Conservation (phyloP, 2,329 filamentous ascomycete species). For the Cercospora berteroae region DNA sequence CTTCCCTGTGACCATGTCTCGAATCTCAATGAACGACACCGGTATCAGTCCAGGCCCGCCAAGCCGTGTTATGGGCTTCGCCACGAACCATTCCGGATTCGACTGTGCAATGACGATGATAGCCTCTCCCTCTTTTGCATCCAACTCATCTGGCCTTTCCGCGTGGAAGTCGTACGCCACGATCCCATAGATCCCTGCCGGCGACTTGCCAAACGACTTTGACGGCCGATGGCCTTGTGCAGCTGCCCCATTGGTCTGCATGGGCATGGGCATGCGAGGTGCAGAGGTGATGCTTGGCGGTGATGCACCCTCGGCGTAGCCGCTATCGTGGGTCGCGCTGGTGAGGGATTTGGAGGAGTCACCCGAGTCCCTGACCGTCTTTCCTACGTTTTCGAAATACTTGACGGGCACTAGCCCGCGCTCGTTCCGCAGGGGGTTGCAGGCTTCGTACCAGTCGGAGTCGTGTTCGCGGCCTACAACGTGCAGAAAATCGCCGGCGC, state of each 20-base stretch:
- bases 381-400: conserved; percentile 89
- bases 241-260: conserved; percentile 28
- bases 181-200: conserved; percentile 85
- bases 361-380: conserved; percentile 85
- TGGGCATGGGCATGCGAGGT: conserved; percentile 28
- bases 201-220: conserved; percentile 51
- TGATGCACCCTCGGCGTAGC: conserved; percentile 65
- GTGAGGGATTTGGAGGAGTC: conserved; percentile 41
- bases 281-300: conserved; percentile 33
- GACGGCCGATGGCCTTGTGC: conserved; percentile 33
- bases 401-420: conserved; percentile 89
- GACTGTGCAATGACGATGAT: conserved; percentile 99
- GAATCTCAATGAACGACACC: conserved; percentile 93
- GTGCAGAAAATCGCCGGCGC: conserved; percentile 95
- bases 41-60: conserved; percentile 94
- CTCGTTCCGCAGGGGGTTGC: conserved; percentile 86
- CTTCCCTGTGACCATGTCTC: conserved; percentile 85
- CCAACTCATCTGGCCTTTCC: conserved; percentile 90
- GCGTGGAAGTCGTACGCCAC: conserved; percentile 97
- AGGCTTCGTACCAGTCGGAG: conserved; percentile 95
- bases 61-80: conserved; percentile 96
- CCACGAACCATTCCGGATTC: conserved; percentile 98
- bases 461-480: conserved; percentile 96
- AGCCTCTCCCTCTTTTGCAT: conserved; percentile 90
- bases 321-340: conserved; percentile 78